Evolutionary conservation across 2,329 filamentous ascomycete species (phyloP), one percentile per base, ranked within the genome.

Genomic region (Penicillium sp.): DNA sequence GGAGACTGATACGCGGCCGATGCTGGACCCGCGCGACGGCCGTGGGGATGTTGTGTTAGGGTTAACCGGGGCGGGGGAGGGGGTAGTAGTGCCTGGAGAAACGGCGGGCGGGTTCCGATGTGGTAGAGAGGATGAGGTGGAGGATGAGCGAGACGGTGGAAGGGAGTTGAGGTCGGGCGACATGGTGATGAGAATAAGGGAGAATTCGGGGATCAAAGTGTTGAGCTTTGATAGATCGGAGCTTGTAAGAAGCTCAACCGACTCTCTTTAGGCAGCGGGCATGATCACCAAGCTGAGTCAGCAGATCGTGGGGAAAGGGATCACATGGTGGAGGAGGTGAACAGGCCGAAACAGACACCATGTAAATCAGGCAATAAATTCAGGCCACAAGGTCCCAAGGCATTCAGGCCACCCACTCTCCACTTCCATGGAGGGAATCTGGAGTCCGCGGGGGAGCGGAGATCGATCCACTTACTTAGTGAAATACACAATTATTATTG

Each of bases 121-220:
- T 55, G 73, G 73, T 42, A 73, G 69, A 30, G 66, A 72, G 35
- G 77, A 75, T 37, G 78, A 78, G 40, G 74, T 71, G 14, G 77
- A 76, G 37, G 75, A 73, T 4, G 79, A 80, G 64, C 81, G 81
- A 33, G 86, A 88, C 40, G 82, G 78, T 45, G 87, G 85, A 60
- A 92, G 82, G 6, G 88, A 88, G 81, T 92, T 90, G 72, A 92
- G 83, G 78, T 92, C 89, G 54, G 89, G 89, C 66, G 88, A 85
- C 89, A 92, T 90, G 58, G 25, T 58, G 43, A 48, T n/a, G 2
- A 7, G 4, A 14, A 26, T 1, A 26, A 8, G 5, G 45, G 16
- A 48, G 45, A n/a, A 30, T 1, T 25, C 7, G 7, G 16, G n/a
- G 25, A 2, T 26, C 25, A 26, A n/a, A n/a, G 16, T 16, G 1